Evolutionary conservation across 2,329 filamentous ascomycete genomes (phyloP).

Genomic region (Dactylonectria estremocensis): DNA sequence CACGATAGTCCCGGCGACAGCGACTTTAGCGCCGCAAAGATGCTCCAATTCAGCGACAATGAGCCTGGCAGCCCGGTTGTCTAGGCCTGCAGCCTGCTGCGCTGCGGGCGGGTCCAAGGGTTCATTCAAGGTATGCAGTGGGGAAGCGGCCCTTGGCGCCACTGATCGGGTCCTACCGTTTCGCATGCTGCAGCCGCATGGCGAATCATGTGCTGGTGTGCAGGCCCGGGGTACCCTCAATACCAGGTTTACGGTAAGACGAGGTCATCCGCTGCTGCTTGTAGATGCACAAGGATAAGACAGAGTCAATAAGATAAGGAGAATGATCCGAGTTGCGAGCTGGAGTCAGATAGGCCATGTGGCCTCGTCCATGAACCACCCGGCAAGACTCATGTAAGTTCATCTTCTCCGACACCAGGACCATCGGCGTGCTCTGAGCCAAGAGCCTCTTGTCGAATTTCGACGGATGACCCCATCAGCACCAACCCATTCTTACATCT

Average conservation of each 20-base stretch:
- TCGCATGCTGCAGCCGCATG: conserved; percentile 1
- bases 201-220: conserved; percentile 12
- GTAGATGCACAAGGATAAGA: neutral
- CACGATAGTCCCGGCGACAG: conserved; percentile 3
- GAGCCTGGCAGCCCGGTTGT: neutral
- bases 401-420: too few species aligned
- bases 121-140: conserved; percentile 15
- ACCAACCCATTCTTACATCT: too few species aligned
- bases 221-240: neutral
- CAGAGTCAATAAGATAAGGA: neutral
- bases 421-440: too few species aligned
- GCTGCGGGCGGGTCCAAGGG: conserved; percentile 16
- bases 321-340: neutral
- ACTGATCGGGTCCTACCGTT: conserved; percentile 14
- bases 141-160: conserved; percentile 16
- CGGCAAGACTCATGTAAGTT: too few species aligned
- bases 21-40: conserved; percentile 14
- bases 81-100: neutral
- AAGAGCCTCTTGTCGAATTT: too few species aligned
- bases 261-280: neutral
- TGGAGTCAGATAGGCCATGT: too few species aligned
- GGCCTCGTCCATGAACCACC: too few species aligned
- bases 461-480: too few species aligned
- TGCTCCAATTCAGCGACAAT: conserved; percentile 12
- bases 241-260: neutral